These are phyloP conservation scores for Cyclostephanos invisitatus DNA, from an alignment of 108 stramenopile species.

Conservation along the genomic window DNA sequence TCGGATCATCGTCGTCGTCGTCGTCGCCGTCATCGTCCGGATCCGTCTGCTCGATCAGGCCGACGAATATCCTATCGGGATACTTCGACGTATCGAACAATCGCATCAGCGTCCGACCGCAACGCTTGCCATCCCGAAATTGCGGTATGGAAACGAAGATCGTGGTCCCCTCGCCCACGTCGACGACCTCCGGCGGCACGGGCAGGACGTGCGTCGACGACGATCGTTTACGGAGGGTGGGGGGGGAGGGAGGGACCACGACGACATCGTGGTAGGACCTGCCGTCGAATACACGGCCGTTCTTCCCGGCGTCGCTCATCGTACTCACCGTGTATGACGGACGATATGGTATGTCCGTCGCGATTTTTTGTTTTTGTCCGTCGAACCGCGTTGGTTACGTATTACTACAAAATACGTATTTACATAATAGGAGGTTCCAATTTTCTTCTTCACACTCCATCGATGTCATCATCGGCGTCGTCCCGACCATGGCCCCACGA, in stretches of 20 bases:
- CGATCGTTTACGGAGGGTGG: slow-evolving; percentile 3
- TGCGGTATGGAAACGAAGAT: slow-evolving; percentile 81
- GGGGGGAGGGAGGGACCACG: slow-evolving; percentile 17
- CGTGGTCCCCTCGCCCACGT: slow-evolving; percentile 7
- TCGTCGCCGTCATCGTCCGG: too few relatives aligned
- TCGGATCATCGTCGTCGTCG: slow-evolving; percentile 31
- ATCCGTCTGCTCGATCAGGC: slow-evolving; percentile 82
- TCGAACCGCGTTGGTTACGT: too few relatives aligned
- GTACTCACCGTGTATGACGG: too few relatives aligned
- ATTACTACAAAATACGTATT: too few relatives aligned
- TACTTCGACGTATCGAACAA: slow-evolving; percentile 70
- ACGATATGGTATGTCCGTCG: too few relatives aligned
- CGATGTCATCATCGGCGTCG: too few relatives aligned
- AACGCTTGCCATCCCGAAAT: slow-evolving; percentile 78
- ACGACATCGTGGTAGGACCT: slow-evolving; percentile 36
- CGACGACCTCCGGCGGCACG: not conserved
- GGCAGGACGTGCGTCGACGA: not conserved
- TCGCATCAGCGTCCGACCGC: slow-evolving; percentile 65
- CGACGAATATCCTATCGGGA: slow-evolving; percentile 75
- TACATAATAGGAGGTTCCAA: too few relatives aligned
- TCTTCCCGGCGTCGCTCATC: not conserved
- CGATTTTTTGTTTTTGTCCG: too few relatives aligned
- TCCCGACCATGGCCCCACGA: too few relatives aligned
- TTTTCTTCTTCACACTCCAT: too few relatives aligned
- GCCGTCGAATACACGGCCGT: slow-evolving; percentile 54